Conservation (phyloP, 2,329 filamentous ascomycete genomes). For the Talaromyces rugulosus region DNA sequence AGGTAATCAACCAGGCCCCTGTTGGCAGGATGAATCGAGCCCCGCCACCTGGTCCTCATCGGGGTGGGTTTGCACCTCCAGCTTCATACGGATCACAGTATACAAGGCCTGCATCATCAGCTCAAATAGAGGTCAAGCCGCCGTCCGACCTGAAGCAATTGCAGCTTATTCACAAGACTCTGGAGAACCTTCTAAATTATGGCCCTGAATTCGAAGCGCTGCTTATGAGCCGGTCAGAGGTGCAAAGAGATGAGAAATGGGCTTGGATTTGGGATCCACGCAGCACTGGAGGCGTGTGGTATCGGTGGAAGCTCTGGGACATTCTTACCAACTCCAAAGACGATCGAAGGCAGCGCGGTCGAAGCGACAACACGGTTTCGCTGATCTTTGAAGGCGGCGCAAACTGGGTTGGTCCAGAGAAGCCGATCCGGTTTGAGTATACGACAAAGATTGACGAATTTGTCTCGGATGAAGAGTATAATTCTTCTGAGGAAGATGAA, state of each 20-base stretch:
- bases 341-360: constrained; percentile 27
- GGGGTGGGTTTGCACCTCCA: constrained; percentile 71
- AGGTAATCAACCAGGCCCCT: constrained; percentile 51
- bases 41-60: constrained; percentile 46
- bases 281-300: constrained; percentile 78
- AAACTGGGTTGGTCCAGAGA: constrained; percentile 72
- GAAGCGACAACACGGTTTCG: constrained; percentile 53
- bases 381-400: constrained; percentile 69
- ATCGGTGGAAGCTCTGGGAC: constrained; percentile 88
- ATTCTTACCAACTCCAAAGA: constrained; percentile 64
- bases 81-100: constrained; percentile 57
- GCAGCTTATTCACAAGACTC: constrained; percentile 79
- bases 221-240: constrained; percentile 78
- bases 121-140: constrained; percentile 66
- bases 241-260: constrained; percentile 85
- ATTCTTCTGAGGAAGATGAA: constrained; percentile 81
- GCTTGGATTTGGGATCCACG: constrained; percentile 89
- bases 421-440: constrained; percentile 74
- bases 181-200: constrained; percentile 73
- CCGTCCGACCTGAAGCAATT: constrained; percentile 76
- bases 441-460: constrained; percentile 72
- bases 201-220: constrained; percentile 87
- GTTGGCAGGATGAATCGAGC: constrained; percentile 47
- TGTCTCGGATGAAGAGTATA: constrained; percentile 77
- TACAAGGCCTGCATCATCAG: constrained; percentile 48